Evolutionary conservation across 768 basidiomycete genomes (phyloP).

Genomic region (Amyloporia xantha): DNA sequence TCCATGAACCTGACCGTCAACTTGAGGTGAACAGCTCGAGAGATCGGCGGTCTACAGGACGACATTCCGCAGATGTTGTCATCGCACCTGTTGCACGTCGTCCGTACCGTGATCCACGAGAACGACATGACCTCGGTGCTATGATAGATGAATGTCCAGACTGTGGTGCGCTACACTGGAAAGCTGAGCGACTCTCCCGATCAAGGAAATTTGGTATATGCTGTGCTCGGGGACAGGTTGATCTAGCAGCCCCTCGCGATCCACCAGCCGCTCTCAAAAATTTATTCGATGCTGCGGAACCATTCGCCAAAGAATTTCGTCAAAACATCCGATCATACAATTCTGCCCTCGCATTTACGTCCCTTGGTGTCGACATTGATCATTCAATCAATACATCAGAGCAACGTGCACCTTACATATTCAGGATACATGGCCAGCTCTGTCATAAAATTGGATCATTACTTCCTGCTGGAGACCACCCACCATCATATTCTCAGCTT

Average conservation of each 20-base stretch:
- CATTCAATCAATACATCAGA: conserved; percentile 19
- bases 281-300: conserved; percentile 16
- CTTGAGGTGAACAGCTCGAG: too few species aligned
- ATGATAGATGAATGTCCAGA: conserved; percentile 29
- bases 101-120: neutral
- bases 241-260: conserved; percentile 15
- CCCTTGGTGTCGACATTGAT: conserved; percentile 27
- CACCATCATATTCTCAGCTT: conserved; percentile 33
- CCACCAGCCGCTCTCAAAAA: conserved; percentile 19
- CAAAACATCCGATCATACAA: conserved; percentile 36
- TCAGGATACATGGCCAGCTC: conserved; percentile 30
- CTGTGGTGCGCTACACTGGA: conserved; percentile 34
- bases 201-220: conserved; percentile 26
- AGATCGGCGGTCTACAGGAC: too few species aligned
- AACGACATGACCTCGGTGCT: conserved; percentile 15
- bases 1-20: too few species aligned
- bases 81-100: too few species aligned
- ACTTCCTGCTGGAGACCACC: conserved; percentile 12
- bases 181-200: conserved; percentile 19
- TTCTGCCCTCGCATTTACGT: conserved; percentile 34
- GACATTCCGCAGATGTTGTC: too few species aligned
- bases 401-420: conserved; percentile 28
- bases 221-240: conserved; percentile 30
- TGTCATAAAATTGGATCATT: conserved; percentile 31
- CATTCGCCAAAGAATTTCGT: conserved; percentile 22